Evolutionary conservation across 1,284 basidiomycete species (phyloP).

Genomic region (Moniliella sp.): DNA sequence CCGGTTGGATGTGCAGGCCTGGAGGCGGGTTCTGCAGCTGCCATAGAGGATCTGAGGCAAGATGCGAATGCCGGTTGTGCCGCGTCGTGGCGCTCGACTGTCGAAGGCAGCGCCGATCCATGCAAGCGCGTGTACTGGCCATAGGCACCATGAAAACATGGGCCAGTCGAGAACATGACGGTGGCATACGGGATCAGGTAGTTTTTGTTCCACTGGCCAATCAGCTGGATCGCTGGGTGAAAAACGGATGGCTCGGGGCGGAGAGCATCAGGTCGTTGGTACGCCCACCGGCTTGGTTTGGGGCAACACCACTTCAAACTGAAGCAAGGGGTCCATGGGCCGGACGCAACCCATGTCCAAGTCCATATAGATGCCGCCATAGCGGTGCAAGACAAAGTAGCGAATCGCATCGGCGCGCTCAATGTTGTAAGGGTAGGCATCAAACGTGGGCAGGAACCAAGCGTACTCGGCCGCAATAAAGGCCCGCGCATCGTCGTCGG

Average conservation of each 20-base stretch:
- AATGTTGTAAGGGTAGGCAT: slow-evolving; percentile 75
- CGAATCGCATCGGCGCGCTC: slow-evolving; percentile 92
- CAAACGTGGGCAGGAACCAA: slow-evolving; percentile 80
- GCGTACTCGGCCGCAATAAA: slow-evolving; percentile 72
- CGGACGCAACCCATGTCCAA: slow-evolving; percentile 83
- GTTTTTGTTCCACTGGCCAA: slow-evolving; percentile 74
- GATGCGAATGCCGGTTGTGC: slow-evolving; percentile 45
- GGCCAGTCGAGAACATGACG: slow-evolving; percentile 95
- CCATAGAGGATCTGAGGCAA: slow-evolving; percentile 83
- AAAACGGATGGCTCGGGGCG: slow-evolving; percentile 67
- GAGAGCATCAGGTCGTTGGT: slow-evolving; percentile 93
- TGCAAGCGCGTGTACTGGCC: slow-evolving; percentile 36
- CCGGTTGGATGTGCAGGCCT: too few species aligned
- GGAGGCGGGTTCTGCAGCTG: slow-evolving; percentile 73
- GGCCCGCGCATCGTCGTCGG: slow-evolving; percentile 65
- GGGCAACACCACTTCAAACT: slow-evolving; percentile 72
- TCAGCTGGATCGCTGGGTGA: slow-evolving; percentile 68
- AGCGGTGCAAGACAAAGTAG: slow-evolving; percentile 80
- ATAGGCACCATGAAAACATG: slow-evolving; percentile 32
- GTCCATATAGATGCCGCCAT: slow-evolving; percentile 87
- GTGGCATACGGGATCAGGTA: slow-evolving; percentile 92
- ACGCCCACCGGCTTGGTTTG: slow-evolving; percentile 66
- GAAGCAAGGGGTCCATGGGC: slow-evolving; percentile 65
- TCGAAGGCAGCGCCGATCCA: slow-evolving; percentile 78
- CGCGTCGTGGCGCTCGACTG: slow-evolving; percentile 53